These are phyloP conservation scores for Pachyrhizus erosus DNA, from an alignment of 306 rosid species.

Conservation along the genomic window DNA sequence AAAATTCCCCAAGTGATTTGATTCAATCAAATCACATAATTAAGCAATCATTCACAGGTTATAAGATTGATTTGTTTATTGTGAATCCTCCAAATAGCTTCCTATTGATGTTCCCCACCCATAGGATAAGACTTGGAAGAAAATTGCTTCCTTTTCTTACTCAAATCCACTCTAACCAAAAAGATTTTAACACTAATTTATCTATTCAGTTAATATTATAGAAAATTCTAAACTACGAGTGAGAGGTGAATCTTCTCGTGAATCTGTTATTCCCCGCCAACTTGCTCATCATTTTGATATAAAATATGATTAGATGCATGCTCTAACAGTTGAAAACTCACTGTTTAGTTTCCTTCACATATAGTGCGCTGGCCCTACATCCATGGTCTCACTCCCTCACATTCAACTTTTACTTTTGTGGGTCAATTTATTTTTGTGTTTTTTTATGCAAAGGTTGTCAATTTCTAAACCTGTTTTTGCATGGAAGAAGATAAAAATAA, in stretches of 20 bases:
- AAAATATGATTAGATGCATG: conserved; percentile 37
- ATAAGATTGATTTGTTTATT: conserved; percentile 18
- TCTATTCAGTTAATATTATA: not conserved
- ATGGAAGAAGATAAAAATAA: not conserved
- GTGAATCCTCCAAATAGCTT: not conserved
- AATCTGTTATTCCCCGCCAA: conserved; percentile 26
- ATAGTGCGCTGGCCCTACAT: conserved; percentile 56
- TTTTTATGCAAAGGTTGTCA: conserved; percentile 30
- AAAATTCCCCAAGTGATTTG: not conserved
- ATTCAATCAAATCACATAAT: conserved; percentile 1
- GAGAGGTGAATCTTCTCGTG: conserved; percentile 27
- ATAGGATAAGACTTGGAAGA: conserved; percentile 11
- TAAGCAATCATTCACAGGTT: conserved; percentile 21
- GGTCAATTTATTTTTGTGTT: conserved; percentile 31
- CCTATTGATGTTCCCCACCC: not conserved
- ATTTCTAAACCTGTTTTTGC: conserved; percentile 34
- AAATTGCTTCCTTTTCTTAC: not conserved
- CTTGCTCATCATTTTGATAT: conserved; percentile 29
- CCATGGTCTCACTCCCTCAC: conserved; percentile 33
- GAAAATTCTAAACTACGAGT: conserved; percentile 21
- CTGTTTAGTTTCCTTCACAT: conserved; percentile 43
- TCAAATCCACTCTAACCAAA: not conserved
- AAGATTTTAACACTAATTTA: not conserved
- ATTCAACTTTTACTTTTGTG: conserved; percentile 26
- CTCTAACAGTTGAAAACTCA: conserved; percentile 31